A percentile compares a stretch with the other conserved stretches of the same genome.
Evolutionary conservation across 441 rosid species (phyloP).

Genomic region (Viola pubescens): DNA sequence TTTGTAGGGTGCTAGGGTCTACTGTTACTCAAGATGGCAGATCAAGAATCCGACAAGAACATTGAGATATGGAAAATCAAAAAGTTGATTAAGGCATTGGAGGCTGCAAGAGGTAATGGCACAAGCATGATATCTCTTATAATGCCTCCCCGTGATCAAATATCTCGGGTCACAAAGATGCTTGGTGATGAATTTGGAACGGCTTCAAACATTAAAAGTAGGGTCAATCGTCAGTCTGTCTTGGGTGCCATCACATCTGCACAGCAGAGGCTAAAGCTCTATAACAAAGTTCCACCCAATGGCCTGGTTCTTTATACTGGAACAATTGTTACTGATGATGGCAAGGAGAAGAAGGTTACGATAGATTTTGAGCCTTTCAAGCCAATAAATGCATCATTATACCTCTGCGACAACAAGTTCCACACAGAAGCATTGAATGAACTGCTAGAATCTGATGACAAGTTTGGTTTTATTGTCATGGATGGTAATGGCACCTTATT

Average conservation of each 20-base stretch:
- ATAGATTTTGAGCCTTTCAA: conserved; percentile 86
- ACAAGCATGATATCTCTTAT: conserved; percentile 89
- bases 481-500: conserved; percentile 80
- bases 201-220: conserved; percentile 73
- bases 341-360: conserved; percentile 85
- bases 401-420: conserved; percentile 77
- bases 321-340: conserved; percentile 72
- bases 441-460: conserved; percentile 71
- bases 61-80: conserved; percentile 21
- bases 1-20: conserved; percentile 9
- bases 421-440: conserved; percentile 77
- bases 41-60: conserved; percentile 64
- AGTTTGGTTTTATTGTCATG: conserved; percentile 80
- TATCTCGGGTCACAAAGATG: conserved; percentile 80
- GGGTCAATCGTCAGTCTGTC: conserved; percentile 82
- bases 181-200: conserved; percentile 80
- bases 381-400: conserved; percentile 74
- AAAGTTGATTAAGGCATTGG: conserved; percentile 67
- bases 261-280: conserved; percentile 76
- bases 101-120: conserved; percentile 78
- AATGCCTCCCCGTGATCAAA: conserved; percentile 88
- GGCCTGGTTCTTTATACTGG: conserved; percentile 83
- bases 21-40: conserved; percentile 42
- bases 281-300: conserved; percentile 78
- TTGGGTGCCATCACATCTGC: conserved; percentile 84